A percentile compares a stretch with the other conserved stretches of the same genome.
Evolutionary conservation across 1,284 basidiomycete species (phyloP).

Genomic region (Lignosus rhinocerotis): DNA sequence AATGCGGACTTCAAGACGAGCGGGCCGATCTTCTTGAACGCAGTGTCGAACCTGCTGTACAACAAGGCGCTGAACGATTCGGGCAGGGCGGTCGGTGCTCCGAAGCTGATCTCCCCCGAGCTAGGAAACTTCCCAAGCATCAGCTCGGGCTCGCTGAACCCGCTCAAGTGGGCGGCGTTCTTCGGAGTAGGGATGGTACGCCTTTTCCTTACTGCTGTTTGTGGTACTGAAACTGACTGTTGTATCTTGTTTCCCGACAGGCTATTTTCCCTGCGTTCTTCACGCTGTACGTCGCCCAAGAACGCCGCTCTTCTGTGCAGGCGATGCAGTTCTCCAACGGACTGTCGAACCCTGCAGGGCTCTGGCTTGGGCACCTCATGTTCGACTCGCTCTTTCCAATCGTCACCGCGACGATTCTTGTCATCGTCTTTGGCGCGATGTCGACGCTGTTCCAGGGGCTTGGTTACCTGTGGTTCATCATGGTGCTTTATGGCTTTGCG

Average conservation of each 20-base stretch:
- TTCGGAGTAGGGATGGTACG: conserved; percentile 68
- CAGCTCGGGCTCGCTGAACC: conserved; percentile 52
- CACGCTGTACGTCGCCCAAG: conserved; percentile 71
- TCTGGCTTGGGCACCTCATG: conserved; percentile 80
- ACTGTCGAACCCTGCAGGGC: conserved; percentile 64
- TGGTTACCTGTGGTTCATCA: conserved; percentile 72
- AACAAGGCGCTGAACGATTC: conserved; percentile 54
- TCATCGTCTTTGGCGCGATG: conserved; percentile 57
- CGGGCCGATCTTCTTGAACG: conserved; percentile 60
- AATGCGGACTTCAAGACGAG: conserved; percentile 52
- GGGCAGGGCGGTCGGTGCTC: conserved; percentile 34
- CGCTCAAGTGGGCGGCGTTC: conserved; percentile 67
- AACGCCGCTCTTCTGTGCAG: conserved; percentile 67
- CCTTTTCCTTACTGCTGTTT: not conserved
- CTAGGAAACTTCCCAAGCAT: conserved; percentile 57
- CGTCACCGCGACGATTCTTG: conserved; percentile 59
- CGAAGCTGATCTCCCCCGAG: conserved; percentile 52
- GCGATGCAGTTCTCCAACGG: conserved; percentile 83
- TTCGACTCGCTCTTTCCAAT: conserved; percentile 69
- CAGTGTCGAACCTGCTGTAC: conserved; percentile 63
- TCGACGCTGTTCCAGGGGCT: conserved; percentile 70
- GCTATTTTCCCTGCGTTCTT: conserved; percentile 81
- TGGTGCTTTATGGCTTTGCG: conserved; percentile 71
- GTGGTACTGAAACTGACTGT: not conserved
- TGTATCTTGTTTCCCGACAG: conserved; percentile 32